A percentile compares a stretch with the other conserved stretches of the same genome.
Conservation (phyloP, 2,329 filamentous ascomycete genomes). For the Epichloe gansuensis region DNA sequence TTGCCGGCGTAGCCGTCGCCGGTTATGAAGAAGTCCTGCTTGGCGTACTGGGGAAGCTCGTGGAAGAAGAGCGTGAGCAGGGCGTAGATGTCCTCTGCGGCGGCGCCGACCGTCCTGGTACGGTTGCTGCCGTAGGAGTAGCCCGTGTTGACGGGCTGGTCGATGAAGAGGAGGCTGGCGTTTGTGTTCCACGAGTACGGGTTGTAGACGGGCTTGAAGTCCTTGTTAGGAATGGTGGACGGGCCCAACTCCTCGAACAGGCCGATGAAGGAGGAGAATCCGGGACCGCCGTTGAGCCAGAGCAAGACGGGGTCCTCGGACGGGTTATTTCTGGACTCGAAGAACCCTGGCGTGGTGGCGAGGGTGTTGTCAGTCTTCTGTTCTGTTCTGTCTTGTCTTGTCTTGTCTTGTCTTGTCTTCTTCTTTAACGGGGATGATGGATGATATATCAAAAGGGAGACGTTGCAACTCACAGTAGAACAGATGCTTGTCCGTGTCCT, state of each 20-base stretch:
- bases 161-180: conserved; percentile 57
- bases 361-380: neutral
- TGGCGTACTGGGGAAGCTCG: conserved; percentile 88
- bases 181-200: conserved; percentile 51
- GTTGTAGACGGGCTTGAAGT: conserved; percentile 30
- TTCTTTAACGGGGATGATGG: neutral
- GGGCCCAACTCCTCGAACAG: conserved; percentile 65
- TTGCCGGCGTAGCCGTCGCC: conserved; percentile 82
- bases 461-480: conserved; percentile 70
- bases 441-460: neutral
- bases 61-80: conserved; percentile 96
- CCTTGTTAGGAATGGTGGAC: conserved; percentile 44
- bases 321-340: conserved; percentile 28
- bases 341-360: conserved; percentile 37
- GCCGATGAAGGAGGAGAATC: conserved; percentile 21
- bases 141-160: conserved; percentile 38
- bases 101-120: conserved; percentile 84
- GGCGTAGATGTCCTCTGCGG: conserved; percentile 94
- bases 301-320: conserved; percentile 35
- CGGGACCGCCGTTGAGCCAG: conserved; percentile 33
- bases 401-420: neutral
- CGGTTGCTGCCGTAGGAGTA: conserved; percentile 47
- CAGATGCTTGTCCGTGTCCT: conserved; percentile 90
- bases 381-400: neutral
- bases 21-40: conserved; percentile 93